phyloP scores from a whole-genome alignment of 2,329 filamentous ascomycete species.

The Fusarium siculi region DNA sequence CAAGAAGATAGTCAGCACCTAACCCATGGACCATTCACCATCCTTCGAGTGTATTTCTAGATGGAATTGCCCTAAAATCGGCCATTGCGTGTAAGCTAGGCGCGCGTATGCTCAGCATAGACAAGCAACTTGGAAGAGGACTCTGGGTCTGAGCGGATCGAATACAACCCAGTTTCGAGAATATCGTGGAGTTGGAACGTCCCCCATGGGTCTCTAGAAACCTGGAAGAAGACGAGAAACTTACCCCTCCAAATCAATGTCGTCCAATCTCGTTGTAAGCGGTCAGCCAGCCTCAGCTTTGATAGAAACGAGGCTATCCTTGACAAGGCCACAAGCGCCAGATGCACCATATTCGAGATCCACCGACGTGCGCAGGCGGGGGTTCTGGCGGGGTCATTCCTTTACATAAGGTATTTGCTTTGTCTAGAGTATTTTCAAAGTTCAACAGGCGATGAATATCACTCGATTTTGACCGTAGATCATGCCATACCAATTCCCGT shows the following conservation, averaged over 20 bases:
- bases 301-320: slow-evolving; percentile 44
- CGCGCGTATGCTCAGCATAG: slow-evolving; percentile 1
- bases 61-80: slow-evolving; percentile 8
- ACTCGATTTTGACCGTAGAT: slow-evolving; percentile 24
- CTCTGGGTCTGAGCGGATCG: neutral
- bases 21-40: slow-evolving; percentile 8
- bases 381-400: slow-evolving; percentile 26
- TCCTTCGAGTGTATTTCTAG: neutral
- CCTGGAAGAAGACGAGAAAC: slow-evolving; percentile 22
- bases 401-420: slow-evolving; percentile 18
- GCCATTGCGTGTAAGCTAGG: neutral
- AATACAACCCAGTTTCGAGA: slow-evolving; percentile 10
- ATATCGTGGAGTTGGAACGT: slow-evolving; percentile 9
- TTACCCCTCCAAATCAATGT: slow-evolving; percentile 28
- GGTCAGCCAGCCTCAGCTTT: slow-evolving; percentile 46
- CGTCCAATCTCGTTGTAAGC: slow-evolving; percentile 39
- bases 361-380: slow-evolving; percentile 28
- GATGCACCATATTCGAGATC: slow-evolving; percentile 25
- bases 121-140: slow-evolving; percentile 4
- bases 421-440: slow-evolving; percentile 11
- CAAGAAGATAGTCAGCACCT: slow-evolving; percentile 27
- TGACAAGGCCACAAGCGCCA: slow-evolving; percentile 30
- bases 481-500: slow-evolving; percentile 36
- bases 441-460: slow-evolving; percentile 7
- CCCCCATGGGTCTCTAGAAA: slow-evolving; percentile 6